These are phyloP conservation scores for Podospora bellae-mahoneyi DNA, from an alignment of 495 filamentous ascomycete species.

Conservation along the genomic window DNA sequence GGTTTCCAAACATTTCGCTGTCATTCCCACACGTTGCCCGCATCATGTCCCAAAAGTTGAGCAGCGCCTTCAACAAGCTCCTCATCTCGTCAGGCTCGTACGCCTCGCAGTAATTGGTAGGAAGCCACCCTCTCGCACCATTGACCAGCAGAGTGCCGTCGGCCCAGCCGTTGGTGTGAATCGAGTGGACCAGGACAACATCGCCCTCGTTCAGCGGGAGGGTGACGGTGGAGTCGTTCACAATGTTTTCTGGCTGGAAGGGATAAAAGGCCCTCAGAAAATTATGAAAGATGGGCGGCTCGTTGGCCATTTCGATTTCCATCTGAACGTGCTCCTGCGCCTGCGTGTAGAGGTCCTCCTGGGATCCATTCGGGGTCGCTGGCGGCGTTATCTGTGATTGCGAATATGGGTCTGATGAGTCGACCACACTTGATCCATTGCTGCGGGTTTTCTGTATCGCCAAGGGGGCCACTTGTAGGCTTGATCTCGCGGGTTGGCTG, in stretches of 20 bases:
- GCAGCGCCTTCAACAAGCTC: conserved; percentile 77
- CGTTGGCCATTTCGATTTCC: conserved; percentile 13
- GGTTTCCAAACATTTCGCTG: conserved; percentile 72
- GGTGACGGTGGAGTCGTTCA: conserved; percentile 74
- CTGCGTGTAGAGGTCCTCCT: conserved; percentile 46
- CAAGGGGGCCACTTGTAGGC: conserved; percentile 70
- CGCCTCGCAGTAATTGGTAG: conserved; percentile 96
- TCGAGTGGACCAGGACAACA: conserved; percentile 89
- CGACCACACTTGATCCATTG: conserved; percentile 40
- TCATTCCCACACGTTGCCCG: conserved; percentile 60
- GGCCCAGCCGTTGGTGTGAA: conserved; percentile 98
- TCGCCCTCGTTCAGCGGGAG: conserved; percentile 85
- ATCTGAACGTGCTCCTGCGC: conserved; percentile 5
- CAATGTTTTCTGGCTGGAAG: conserved; percentile 72
- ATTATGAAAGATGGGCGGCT: conserved; percentile 76
- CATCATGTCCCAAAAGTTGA: conserved; percentile 90
- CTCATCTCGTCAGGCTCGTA: conserved; percentile 86
- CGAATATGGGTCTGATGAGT: conserved; percentile 42
- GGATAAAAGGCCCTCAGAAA: conserved; percentile 95
- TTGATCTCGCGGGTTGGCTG: conserved; percentile 50
- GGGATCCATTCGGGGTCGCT: conserved; percentile 62
- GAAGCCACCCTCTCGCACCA: conserved; percentile 90
- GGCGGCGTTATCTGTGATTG: conserved; percentile 69
- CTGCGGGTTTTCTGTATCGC: conserved; percentile 61
- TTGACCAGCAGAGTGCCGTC: conserved; percentile 91